These are phyloP conservation scores for Alternaria triticina DNA, from an alignment of 2,329 filamentous ascomycete genomes.

Conservation along the genomic window DNA sequence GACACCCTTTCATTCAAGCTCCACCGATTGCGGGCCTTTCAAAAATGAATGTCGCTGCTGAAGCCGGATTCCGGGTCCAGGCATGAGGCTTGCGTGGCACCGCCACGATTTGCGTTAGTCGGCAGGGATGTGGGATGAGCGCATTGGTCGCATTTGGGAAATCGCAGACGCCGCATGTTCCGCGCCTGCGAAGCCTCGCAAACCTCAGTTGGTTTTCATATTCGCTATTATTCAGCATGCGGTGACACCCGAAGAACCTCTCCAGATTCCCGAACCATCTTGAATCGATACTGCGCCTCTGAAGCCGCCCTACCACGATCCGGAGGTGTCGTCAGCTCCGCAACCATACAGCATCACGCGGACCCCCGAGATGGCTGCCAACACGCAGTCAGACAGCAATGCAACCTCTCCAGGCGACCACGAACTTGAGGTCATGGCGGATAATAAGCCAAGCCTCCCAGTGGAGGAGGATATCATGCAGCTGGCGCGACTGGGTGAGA, in stretches of 20 bases:
- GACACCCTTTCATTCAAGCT: not conserved
- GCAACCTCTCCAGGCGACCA: slow-evolving; percentile 35
- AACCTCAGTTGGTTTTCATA: not conserved
- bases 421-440: slow-evolving; percentile 48
- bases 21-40: not conserved
- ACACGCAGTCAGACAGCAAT: slow-evolving; percentile 27
- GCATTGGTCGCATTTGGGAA: slow-evolving; percentile 27
- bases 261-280: not conserved
- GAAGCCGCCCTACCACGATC: not conserved
- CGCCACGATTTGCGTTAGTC: slow-evolving; percentile 22
- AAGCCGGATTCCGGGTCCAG: not conserved
- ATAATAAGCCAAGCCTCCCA: slow-evolving; percentile 50
- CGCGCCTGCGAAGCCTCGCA: slow-evolving; percentile 18
- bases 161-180: slow-evolving; percentile 24
- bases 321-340: slow-evolving; percentile 9
- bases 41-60: not conserved
- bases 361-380: slow-evolving; percentile 38
- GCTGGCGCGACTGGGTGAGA: slow-evolving; percentile 85
- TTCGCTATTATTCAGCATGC: slow-evolving; percentile 16
- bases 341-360: slow-evolving; percentile 12
- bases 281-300: not conserved
- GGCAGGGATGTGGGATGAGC: slow-evolving; percentile 19
- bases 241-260: slow-evolving; percentile 6
- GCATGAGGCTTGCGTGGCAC: slow-evolving; percentile 18
- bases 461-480: slow-evolving; percentile 91